Base-by-base conservation (phyloP, 2,329 filamentous ascomycete genomes). In the Colletotrichum tanaceti region DNA sequence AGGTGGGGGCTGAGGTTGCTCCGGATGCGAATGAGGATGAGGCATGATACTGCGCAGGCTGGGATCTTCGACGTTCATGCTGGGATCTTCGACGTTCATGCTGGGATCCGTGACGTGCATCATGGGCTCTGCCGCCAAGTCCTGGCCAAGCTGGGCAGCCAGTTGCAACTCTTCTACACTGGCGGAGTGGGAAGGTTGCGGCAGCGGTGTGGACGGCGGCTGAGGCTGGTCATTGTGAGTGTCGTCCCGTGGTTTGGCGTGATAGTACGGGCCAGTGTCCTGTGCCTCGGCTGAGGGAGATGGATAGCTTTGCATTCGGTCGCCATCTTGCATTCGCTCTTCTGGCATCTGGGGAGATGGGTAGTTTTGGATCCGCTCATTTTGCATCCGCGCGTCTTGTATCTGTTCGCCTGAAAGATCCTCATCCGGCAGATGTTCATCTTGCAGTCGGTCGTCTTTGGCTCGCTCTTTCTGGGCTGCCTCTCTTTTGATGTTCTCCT, bases 81-180 rank as follows among this genome's bases (percentile, higher is more conserved):
- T 78, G 3, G 80, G 73, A 54, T 85, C 83, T 52, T 83, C 81
- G 14, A 81, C 78, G 43, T 76, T 78, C 77, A 82, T 82, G 47
- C 77, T 81, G 2, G 81, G 76, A 65, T 85, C 83, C 20, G 84
- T 81, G 18, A 80, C 77, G n/a, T 82, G 78, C 75, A 88, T 82
- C 67, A 86, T 83, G 43, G 84, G 81, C 14, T 80, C 75, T 11
- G 79, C 77, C 32, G 85, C 83, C 18, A 89, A 78, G 50, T 82
- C 85, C 68, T 87, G 85, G 55, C 85, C 86, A 49, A 89, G 77
- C 73, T 88, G 87, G 11, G 87, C 86, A 16, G 86, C 86, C 46
- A 89, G 79, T 75, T 87, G 86, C 49, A 89, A 79, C 77, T 89
- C 86, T 72, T 87, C 86, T 5, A 83, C 80, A 65, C 84, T 87